Conservation (phyloP, 495 filamentous ascomycete species). For the Polyplosphaeria fusca region DNA sequence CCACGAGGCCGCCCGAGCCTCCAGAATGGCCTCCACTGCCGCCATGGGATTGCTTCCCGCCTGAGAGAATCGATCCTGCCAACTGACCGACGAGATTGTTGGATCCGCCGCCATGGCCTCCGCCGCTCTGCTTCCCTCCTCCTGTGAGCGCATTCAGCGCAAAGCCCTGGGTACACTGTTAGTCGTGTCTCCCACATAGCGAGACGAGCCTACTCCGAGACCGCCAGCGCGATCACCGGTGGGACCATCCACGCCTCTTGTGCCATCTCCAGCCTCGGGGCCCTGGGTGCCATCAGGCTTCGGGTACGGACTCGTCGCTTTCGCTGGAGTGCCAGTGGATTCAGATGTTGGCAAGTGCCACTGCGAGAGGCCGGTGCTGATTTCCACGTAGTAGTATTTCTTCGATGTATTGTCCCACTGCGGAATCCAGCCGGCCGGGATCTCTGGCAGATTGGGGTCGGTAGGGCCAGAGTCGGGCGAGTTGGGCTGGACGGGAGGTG, state of each 20-base stretch:
- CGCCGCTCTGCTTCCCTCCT: constrained; percentile 34
- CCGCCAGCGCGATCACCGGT: constrained; percentile 36
- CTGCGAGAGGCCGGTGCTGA: constrained; percentile 43
- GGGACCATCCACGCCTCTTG: constrained; percentile 38
- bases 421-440: constrained; percentile 35
- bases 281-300: constrained; percentile 18
- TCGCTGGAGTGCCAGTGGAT: constrained; percentile 38
- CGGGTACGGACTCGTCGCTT: constrained; percentile 35
- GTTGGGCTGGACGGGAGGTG: constrained; percentile 24
- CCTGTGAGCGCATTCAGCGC: constrained; percentile 43
- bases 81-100: constrained; percentile 33
- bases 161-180: constrained; percentile 36
- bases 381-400: constrained; percentile 43
- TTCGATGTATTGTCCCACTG: constrained; percentile 37
- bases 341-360: constrained; percentile 43
- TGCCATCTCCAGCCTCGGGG: constrained; percentile 26
- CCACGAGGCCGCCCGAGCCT: constrained; percentile 8
- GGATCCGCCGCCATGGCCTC: constrained; percentile 15
- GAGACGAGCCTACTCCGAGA: constrained; percentile 36
- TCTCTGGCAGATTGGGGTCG: constrained; percentile 25
- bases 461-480: constrained; percentile 34
- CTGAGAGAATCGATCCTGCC: constrained; percentile 44
- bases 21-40: constrained; percentile 20
- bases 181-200: neutral
- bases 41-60: constrained; percentile 39